phyloP scores from a whole-genome alignment of 2,329 filamentous ascomycete genomes.

The Phyllosticta capitalensis region DNA sequence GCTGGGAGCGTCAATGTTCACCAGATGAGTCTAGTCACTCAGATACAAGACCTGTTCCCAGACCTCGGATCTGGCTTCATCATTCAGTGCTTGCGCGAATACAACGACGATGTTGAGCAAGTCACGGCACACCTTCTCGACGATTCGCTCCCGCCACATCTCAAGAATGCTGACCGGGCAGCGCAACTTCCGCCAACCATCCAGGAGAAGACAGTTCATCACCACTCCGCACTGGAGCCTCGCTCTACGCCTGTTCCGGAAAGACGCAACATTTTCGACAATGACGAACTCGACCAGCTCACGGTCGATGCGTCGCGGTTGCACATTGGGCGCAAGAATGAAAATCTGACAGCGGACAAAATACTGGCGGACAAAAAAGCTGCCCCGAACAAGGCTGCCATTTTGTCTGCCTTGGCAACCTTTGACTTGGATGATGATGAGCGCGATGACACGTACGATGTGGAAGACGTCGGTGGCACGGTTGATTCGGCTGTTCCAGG shows the following conservation, averaged over 20 bases:
- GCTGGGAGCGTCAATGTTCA: constrained; percentile 58
- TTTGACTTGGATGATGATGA: constrained; percentile 96
- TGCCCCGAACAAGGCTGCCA: constrained; percentile 71
- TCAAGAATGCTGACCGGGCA: constrained; percentile 53
- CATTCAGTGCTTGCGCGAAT: constrained; percentile 68
- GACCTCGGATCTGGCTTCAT: constrained; percentile 78
- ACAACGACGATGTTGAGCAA: constrained; percentile 65
- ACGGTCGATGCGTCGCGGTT: constrained; percentile 56
- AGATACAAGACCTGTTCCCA: constrained; percentile 90
- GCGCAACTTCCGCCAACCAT: constrained; percentile 46
- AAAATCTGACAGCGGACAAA: constrained; percentile 58
- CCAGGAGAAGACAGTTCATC: constrained; percentile 17
- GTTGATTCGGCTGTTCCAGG: constrained; percentile 54
- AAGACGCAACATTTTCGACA: constrained; percentile 67
- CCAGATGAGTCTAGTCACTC: constrained; percentile 72
- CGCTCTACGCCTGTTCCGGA: constrained; percentile 49
- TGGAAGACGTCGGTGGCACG: constrained; percentile 80
- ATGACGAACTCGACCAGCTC: constrained; percentile 69
- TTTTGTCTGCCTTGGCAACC: constrained; percentile 74
- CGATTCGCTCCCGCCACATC: constrained; percentile 59
- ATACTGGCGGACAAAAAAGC: constrained; percentile 56
- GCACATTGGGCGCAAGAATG: constrained; percentile 66
- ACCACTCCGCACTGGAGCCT: constrained; percentile 40
- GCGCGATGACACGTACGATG: constrained; percentile 92
- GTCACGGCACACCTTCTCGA: constrained; percentile 76